Conservation (phyloP, 441 rosid species). For the Hura crepitans region DNA sequence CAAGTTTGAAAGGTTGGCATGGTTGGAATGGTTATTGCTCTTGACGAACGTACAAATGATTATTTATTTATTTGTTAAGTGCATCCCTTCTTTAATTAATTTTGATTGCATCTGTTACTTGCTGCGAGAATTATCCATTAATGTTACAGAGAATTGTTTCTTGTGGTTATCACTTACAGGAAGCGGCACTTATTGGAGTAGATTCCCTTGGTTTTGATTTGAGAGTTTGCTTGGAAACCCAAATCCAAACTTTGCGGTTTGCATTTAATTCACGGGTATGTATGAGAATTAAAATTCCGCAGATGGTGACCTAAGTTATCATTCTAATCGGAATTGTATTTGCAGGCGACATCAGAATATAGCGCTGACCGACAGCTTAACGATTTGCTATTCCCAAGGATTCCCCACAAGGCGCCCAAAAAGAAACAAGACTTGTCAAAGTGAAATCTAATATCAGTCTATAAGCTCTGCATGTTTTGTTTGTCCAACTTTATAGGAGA, state of each 20-base stretch:
- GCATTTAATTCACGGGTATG: constrained; percentile 66
- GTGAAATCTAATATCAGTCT: constrained; percentile 28
- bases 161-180: constrained; percentile 43
- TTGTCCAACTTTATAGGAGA: constrained; percentile 8
- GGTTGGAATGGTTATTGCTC: neutral
- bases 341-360: constrained; percentile 82
- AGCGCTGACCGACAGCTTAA: constrained; percentile 73
- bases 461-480: constrained; percentile 22
- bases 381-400: constrained; percentile 60
- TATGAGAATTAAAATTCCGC: neutral
- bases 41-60: neutral
- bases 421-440: constrained; percentile 45
- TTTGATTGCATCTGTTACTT: neutral
- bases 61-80: neutral
- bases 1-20: too few species aligned
- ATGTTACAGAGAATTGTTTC: constrained; percentile 14
- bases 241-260: constrained; percentile 78
- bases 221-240: constrained; percentile 79
- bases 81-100: neutral
- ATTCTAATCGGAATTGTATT: constrained; percentile 8
- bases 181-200: constrained; percentile 54
- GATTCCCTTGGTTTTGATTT: constrained; percentile 85
- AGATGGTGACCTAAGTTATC: neutral
- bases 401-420: constrained; percentile 32
- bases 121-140: neutral